These are phyloP conservation scores for Dactylellina parvicollis DNA, from an alignment of 2,329 filamentous ascomycete species.

Conservation along the genomic window DNA sequence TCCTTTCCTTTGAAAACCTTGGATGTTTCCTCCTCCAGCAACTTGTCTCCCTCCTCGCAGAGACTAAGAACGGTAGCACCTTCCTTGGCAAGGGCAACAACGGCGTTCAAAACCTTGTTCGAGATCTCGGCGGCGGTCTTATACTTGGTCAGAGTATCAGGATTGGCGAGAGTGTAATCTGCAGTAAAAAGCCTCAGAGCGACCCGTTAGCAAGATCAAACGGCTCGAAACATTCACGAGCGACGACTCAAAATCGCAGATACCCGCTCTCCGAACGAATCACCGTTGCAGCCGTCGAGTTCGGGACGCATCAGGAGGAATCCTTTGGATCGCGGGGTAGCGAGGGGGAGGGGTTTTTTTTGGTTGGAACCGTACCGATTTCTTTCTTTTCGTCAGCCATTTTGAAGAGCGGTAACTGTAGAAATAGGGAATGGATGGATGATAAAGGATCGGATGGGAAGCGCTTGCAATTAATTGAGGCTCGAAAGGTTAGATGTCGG, in stretches of 20 bases:
- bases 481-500: conserved; percentile 11
- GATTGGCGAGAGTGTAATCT: conserved; percentile 92
- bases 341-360: conserved; percentile 21
- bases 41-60: conserved; percentile 94
- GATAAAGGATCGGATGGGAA: not conserved
- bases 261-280: conserved; percentile 30
- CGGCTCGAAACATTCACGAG: not conserved
- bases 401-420: conserved; percentile 16
- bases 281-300: conserved; percentile 20
- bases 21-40: conserved; percentile 88
- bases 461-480: conserved; percentile 46
- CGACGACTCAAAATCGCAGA: not conserved
- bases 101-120: conserved; percentile 89
- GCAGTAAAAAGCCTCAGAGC: conserved; percentile 15
- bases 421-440: not conserved
- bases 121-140: conserved; percentile 96
- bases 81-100: conserved; percentile 72
- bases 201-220: conserved; percentile 22
- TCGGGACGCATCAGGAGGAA: conserved; percentile 56
- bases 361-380: conserved; percentile 43
- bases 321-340: conserved; percentile 57
- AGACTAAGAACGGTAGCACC: conserved; percentile 82
- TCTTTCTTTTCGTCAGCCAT: conserved; percentile 53
- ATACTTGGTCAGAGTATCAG: conserved; percentile 97
- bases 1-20: conserved; percentile 99